Conservation (phyloP, 75 land plant species). For the Gnetum montanum region DNA sequence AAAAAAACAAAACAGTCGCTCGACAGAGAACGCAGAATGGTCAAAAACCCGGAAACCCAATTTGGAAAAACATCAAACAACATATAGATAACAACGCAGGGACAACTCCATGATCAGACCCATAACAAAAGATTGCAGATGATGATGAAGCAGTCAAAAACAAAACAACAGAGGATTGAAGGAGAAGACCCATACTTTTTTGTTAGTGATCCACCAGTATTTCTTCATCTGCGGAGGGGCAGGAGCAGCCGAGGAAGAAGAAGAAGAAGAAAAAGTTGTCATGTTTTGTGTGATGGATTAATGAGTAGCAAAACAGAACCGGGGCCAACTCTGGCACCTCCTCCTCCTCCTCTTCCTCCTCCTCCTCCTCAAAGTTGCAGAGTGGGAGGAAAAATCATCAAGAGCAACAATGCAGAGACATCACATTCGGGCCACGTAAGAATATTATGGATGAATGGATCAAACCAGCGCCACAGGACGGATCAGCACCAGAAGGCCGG, state of each 20-base stretch:
- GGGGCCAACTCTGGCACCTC: too few species aligned
- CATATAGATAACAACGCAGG: not conserved
- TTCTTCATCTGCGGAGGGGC: slow-evolving; percentile 21
- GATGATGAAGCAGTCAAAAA: not conserved
- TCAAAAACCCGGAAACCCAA: not conserved
- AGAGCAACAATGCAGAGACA: too few species aligned
- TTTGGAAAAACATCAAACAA: not conserved
- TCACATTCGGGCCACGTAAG: too few species aligned
- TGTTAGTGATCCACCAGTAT: slow-evolving; percentile 51
- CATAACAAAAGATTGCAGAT: not conserved
- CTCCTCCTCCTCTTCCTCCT: not conserved
- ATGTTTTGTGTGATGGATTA: too few species aligned
- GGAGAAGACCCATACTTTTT: slow-evolving; percentile 21
- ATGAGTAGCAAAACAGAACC: too few species aligned
- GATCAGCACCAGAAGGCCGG: too few species aligned
- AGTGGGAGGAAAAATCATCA: too few species aligned
- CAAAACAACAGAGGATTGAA: too few species aligned
- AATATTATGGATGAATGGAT: too few species aligned
- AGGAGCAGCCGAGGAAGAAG: not conserved
- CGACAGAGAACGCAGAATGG: not conserved
- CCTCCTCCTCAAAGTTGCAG: too few species aligned
- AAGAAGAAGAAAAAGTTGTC: not conserved
- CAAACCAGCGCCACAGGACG: too few species aligned
- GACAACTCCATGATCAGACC: not conserved
- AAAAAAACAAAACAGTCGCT: not conserved